Evolutionary conservation across 331 rosid genomes (phyloP), one percentile per base, ranked within the genome.

Genomic region (Saraca asoca): DNA sequence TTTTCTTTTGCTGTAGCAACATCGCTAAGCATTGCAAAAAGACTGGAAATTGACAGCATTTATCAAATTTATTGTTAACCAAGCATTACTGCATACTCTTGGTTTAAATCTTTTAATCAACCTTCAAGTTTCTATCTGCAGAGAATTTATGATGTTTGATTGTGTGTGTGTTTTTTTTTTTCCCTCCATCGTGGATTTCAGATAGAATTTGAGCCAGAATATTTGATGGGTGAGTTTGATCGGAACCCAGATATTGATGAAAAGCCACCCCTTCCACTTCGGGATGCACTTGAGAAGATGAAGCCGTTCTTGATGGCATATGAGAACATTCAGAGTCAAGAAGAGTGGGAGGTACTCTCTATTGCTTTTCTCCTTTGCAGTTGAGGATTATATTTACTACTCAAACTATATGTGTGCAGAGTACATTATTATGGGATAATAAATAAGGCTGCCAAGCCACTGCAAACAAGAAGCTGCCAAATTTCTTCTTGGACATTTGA

Each of bases 141-240:
- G 5, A 15, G 31, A 43, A 56, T 35, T n/a, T 17, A 20, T 43
- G 19, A 51, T 51, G 49, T 41, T 69, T 46, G 37, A 61, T 52
- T 48, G 38, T 50, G 13, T 55, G 5, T 64, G 6, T 34, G 46
- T 56, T 39, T 67, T 17, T 56, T 13, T 8, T 12, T 66, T 51
- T 58, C 49, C 55, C 48, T 55, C 54, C 62, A 19, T 76, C 51
- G 12, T 65, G 64, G 51, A 66, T 69, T 75, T 80, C 90, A 93
- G 98, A 82, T 93, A 14, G 98, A 93, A 81, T 90, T 74, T 76
- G 96, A 93, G 71, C 95, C 91, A 2, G 98, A 90, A 75, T 93
- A 81, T 77, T 53, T 79, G 68, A 75, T 93, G 86, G 96, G 88
- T 11, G 95, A 93, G n/a, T 83, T 89, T 79, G 89, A 88, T 53